Conservation (phyloP, 345 rosid species). For the Eucalyptus albens region DNA sequence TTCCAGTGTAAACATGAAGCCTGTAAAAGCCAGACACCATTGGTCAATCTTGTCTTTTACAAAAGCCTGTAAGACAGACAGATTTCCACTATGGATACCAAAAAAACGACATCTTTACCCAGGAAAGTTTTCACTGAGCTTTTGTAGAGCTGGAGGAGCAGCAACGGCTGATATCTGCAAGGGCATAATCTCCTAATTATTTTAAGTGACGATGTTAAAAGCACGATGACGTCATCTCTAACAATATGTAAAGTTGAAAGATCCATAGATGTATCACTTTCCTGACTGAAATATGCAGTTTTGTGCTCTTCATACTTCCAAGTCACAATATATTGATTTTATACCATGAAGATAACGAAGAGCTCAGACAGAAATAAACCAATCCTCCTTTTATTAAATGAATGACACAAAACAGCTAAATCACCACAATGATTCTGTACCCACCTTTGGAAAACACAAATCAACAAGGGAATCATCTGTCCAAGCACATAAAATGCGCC, state of each 20-base stretch:
- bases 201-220: not conserved
- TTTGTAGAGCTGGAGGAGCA: constrained; percentile 88
- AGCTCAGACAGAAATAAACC: not conserved
- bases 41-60: not conserved
- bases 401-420: not conserved
- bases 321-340: not conserved
- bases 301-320: not conserved
- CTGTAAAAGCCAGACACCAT: constrained; percentile 17
- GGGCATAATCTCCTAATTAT: not conserved
- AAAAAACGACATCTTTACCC: constrained; percentile 33
- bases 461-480: not conserved
- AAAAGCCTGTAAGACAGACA: not conserved
- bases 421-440: not conserved
- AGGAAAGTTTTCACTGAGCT: constrained; percentile 88
- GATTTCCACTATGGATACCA: not conserved
- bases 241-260: not conserved
- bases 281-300: not conserved
- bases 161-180: constrained; percentile 86
- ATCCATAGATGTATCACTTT: not conserved
- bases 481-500: not conserved
- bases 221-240: not conserved
- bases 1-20: constrained; percentile 91
- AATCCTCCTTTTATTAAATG: not conserved
- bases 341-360: not conserved
- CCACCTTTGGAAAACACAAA: not conserved